Base-by-base conservation (phyloP, 169 alveolate genomes). In the Eimeria sp. region DNA sequence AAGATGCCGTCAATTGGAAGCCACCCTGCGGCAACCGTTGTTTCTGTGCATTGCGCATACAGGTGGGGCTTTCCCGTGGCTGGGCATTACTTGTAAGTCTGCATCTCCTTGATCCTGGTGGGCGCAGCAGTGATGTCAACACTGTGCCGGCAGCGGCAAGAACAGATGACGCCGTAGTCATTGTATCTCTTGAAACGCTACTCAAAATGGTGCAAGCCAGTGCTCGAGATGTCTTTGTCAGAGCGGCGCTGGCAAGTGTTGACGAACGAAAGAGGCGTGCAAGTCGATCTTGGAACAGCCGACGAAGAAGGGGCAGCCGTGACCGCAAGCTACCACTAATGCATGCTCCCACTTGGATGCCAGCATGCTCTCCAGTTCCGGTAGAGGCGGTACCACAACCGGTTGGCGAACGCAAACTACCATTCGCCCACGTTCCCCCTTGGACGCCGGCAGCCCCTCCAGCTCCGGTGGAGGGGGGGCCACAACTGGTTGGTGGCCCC, bases 161-260 rank as follows among this genome's bases (percentile, higher is more conserved):
- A 33, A 54, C 94, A 66, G 62, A n/a, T 33, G 83, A 62, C 30
- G 83, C 94, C 18, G 94, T 58, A 40, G 66, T 66, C 30, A 66
- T 52, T 66, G 94, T 68, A 46, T 87, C 94, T 33, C 94, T 87
- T 43, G 94, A 87, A 25, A 87, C 6, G 78, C 52, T 66, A 71
- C 49, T 46, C 66, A 87, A 25, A 66, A 87, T 43, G 68, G 83
- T 87, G 64, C 71, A 27, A 54, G 83, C 94, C 13, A 66, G 76
- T 6, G 94, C 68, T 43, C 72, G 82, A 62, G 94, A 87, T 33
- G 94, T 58, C n/a, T 87, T 83, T 43, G 85, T 87, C 94, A 87
- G 68, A 11, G 94, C 83, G 27, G 66, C 82, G 54, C 94, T 46
- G 46, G 94, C 94, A 62, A 87, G 83, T 40, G 85, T 49, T 33